A percentile compares a stretch with the other conserved stretches of the same genome.
phyloP scores from a whole-genome alignment of 1,139 yeast species.

The Eremothecium cymbalariae region DNA sequence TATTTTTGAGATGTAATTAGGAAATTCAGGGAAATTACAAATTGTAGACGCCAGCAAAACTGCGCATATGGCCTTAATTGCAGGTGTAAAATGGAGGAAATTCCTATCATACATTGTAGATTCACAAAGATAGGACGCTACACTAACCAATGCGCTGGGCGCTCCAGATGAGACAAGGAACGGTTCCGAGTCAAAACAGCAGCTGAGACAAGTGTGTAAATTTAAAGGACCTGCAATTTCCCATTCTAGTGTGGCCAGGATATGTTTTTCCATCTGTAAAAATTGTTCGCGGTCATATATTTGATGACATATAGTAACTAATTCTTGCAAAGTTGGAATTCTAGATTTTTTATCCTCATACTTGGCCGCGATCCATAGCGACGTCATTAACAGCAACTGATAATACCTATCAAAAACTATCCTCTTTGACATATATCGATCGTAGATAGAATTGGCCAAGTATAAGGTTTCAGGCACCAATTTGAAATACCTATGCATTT shows the following conservation, averaged over 20 bases:
- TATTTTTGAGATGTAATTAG: conserved; percentile 9
- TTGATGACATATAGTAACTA: conserved; percentile 70
- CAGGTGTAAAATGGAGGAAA: conserved; percentile 53
- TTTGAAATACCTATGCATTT: conserved; percentile 66
- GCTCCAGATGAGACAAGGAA: neutral
- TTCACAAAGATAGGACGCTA: conserved; percentile 39
- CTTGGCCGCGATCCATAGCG: conserved; percentile 92
- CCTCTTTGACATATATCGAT: conserved; percentile 83
- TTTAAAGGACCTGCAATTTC: conserved; percentile 14
- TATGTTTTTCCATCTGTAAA: conserved; percentile 90
- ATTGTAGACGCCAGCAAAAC: conserved; percentile 67
- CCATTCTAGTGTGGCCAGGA: conserved; percentile 81
- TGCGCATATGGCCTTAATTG: conserved; percentile 61
- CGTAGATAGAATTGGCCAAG: conserved; percentile 72
- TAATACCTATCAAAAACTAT: conserved; percentile 89
- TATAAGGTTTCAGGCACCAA: conserved; percentile 73
- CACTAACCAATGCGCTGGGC: neutral
- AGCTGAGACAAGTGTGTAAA: neutral
- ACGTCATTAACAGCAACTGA: conserved; percentile 87
- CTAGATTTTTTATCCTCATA: conserved; percentile 80
- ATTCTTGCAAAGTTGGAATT: conserved; percentile 74
- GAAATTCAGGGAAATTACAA: conserved; percentile 29
- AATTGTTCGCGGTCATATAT: conserved; percentile 88
- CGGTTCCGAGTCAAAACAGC: neutral
- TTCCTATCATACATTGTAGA: conserved; percentile 63